phyloP scores from a whole-genome alignment of 2,329 filamentous ascomycete genomes.

The Trichophaea hybrida region DNA sequence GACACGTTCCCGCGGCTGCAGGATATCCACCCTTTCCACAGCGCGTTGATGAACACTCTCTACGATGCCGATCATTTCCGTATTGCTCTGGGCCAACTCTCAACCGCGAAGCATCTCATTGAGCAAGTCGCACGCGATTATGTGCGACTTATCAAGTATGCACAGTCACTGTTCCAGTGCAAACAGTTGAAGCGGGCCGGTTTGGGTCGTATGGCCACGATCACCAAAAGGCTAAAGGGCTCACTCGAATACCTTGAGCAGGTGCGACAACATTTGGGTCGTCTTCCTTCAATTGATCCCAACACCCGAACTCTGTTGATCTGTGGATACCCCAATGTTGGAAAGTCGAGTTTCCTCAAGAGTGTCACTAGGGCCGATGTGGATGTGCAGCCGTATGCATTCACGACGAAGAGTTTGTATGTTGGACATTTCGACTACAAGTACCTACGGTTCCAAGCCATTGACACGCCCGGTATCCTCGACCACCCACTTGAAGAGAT shows the following conservation, averaged over 20 bases:
- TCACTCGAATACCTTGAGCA: conserved; percentile 91
- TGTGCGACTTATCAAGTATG: conserved; percentile 89
- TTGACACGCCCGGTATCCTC: conserved; percentile 95
- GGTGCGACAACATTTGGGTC: conserved; percentile 88
- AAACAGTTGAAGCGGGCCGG: conserved; percentile 96
- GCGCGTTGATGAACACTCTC: conserved; percentile 86
- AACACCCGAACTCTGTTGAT: conserved; percentile 93
- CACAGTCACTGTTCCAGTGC: conserved; percentile 93
- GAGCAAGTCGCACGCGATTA: conserved; percentile 95
- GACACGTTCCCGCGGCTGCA: conserved; percentile 84
- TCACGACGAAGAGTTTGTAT: conserved; percentile 94
- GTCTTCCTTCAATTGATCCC: conserved; percentile 95
- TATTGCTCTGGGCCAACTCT: conserved; percentile 89
- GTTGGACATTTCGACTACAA: conserved; percentile 98
- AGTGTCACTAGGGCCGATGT: conserved; percentile 89
- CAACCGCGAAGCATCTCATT: conserved; percentile 88
- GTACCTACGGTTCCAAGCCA: conserved; percentile 77
- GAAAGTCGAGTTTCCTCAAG: conserved; percentile 90
- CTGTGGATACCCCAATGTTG: conserved; percentile 93
- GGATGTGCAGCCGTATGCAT: conserved; percentile 93
- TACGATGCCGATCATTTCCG: conserved; percentile 98
- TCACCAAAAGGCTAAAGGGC: conserved; percentile 88
- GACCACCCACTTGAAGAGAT: conserved; percentile 97
- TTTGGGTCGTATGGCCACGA: conserved; percentile 94
- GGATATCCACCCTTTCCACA: conserved; percentile 91